These are phyloP conservation scores for Xylaria sp. DNA, from an alignment of 2,329 filamentous ascomycete genomes.

Conservation along the genomic window DNA sequence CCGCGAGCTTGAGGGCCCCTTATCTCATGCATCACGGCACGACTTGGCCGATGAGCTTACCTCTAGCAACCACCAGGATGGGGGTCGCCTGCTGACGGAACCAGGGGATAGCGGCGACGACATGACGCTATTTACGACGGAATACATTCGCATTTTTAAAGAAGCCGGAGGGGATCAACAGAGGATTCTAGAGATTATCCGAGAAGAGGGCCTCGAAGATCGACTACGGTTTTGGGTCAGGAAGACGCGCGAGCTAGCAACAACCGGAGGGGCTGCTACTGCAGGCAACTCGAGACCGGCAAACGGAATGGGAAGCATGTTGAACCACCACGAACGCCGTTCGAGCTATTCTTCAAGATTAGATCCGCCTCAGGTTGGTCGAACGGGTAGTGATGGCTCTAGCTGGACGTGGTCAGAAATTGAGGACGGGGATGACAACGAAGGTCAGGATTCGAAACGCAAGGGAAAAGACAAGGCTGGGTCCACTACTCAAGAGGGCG, in stretches of 20 bases:
- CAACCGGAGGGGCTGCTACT: constrained; percentile 4
- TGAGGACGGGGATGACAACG: constrained; percentile 26
- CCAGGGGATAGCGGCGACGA: constrained; percentile 7
- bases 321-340: constrained; percentile 1
- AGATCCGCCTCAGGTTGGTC: constrained; percentile 23
- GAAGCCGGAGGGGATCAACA: constrained; percentile 62
- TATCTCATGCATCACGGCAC: not conserved
- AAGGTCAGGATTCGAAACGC: constrained; percentile 9
- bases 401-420: constrained; percentile 36
- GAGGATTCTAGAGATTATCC: constrained; percentile 62
- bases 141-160: constrained; percentile 59
- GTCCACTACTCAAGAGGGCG: constrained; percentile 1
- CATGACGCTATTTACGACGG: constrained; percentile 36
- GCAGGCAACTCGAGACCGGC: not conserved
- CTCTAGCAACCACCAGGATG: not conserved
- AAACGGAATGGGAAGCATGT: not conserved
- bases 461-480: constrained; percentile 30
- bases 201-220: constrained; percentile 60
- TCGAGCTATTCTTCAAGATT: constrained; percentile 13
- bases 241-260: constrained; percentile 47
- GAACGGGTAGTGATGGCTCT: constrained; percentile 30
- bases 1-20: constrained; percentile 2
- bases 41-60: not conserved
- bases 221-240: constrained; percentile 63
- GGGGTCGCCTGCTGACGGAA: not conserved